phyloP scores from a whole-genome alignment of 306 rosid genomes.

The Gillenia trifoliata region DNA sequence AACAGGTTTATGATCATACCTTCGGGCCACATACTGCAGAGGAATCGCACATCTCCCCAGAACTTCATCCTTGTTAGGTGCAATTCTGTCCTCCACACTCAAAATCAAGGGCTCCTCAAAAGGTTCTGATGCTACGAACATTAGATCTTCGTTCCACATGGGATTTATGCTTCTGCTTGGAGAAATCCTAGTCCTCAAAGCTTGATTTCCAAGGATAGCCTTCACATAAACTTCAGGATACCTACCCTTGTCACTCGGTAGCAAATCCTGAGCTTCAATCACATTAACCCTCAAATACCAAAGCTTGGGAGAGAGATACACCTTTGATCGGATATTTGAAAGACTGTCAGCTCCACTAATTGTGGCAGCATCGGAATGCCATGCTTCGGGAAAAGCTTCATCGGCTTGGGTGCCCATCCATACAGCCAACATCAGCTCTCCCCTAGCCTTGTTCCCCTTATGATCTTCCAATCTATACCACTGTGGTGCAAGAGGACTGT shows the following conservation, averaged over 20 bases:
- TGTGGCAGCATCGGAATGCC: slow-evolving; percentile 94
- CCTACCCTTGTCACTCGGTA: slow-evolving; percentile 67
- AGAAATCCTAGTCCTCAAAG: slow-evolving; percentile 68
- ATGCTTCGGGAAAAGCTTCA: slow-evolving; percentile 96
- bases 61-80: slow-evolving; percentile 80
- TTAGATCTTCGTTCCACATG: slow-evolving; percentile 96
- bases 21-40: slow-evolving; percentile 49
- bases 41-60: slow-evolving; percentile 67
- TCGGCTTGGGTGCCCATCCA: slow-evolving; percentile 99
- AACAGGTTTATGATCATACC: slow-evolving; percentile 84
- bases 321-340: slow-evolving; percentile 84
- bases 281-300: slow-evolving; percentile 96
- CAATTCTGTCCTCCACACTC: slow-evolving; percentile 89
- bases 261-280: slow-evolving; percentile 95
- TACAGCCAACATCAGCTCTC: slow-evolving; percentile 97
- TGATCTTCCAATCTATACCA: slow-evolving; percentile 90
- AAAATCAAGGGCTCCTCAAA: slow-evolving; percentile 81
- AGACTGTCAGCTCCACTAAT: slow-evolving; percentile 88
- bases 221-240: slow-evolving; percentile 84
- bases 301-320: slow-evolving; percentile 93
- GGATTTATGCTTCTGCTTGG: slow-evolving; percentile 77
- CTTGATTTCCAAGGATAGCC: slow-evolving; percentile 77
- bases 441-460: slow-evolving; percentile 60
- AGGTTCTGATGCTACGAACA: slow-evolving; percentile 92
- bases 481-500: slow-evolving; percentile 90